Conservation (phyloP, 2,329 filamentous ascomycete species). For the Verticillium dahliae region DNA sequence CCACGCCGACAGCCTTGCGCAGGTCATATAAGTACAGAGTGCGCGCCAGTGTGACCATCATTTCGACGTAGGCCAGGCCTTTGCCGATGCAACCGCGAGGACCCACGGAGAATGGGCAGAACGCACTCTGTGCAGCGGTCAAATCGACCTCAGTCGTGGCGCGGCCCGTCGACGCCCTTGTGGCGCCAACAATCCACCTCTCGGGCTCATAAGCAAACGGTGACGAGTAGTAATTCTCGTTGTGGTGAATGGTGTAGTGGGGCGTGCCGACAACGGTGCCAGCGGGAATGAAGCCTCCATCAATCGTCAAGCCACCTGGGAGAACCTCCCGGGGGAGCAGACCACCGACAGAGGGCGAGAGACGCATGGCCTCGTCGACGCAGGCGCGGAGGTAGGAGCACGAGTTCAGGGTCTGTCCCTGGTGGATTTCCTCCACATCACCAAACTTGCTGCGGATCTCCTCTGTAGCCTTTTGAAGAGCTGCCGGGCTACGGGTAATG, state of each 20-base stretch:
- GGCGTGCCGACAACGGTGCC: conserved; percentile 59
- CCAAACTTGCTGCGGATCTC: conserved; percentile 48
- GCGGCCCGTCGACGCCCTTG: conserved; percentile 26
- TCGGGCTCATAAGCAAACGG: conserved; percentile 56
- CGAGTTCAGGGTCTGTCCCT: conserved; percentile 39
- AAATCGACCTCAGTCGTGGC: conserved; percentile 43
- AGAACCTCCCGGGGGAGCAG: conserved; percentile 55
- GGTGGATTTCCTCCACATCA: conserved; percentile 47
- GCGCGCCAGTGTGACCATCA: conserved; percentile 56
- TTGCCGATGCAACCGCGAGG: conserved; percentile 69
- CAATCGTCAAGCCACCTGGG: conserved; percentile 45
- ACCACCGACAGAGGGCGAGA: conserved; percentile 55
- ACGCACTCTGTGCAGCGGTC: conserved; percentile 56
- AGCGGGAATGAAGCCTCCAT: conserved; percentile 45
- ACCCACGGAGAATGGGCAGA: conserved; percentile 68
- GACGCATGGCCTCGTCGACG: conserved; percentile 59
- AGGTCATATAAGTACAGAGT: conserved; percentile 57
- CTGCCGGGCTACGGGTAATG: conserved; percentile 44
- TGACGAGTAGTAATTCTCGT: conserved; percentile 53
- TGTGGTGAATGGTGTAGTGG: conserved; percentile 64
- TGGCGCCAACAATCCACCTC: conserved; percentile 53
- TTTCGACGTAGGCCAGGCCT: conserved; percentile 60
- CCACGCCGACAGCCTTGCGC: conserved; percentile 39
- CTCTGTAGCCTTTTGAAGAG: conserved; percentile 37
- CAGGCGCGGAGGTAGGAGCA: conserved; percentile 57